Conservation (phyloP, 2,329 filamentous ascomycete species). For the Diplodia mutila region DNA sequence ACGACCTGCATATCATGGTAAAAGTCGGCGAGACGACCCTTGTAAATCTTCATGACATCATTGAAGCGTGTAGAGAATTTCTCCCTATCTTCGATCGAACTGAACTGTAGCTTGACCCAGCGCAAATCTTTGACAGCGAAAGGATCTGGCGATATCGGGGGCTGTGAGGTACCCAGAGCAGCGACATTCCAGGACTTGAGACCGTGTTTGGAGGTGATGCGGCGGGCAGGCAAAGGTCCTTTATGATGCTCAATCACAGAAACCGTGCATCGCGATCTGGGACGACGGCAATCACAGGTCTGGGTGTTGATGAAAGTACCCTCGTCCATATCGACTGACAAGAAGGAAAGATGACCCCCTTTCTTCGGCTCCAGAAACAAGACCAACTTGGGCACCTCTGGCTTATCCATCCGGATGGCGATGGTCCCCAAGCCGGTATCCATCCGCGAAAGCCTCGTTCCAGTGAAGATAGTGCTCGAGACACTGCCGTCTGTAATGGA, state of each 20-base stretch:
- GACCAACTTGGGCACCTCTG: constrained; percentile 26
- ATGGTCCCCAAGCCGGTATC: constrained; percentile 21
- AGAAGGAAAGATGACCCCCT: constrained; percentile 27
- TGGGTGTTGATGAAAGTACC: constrained; percentile 27
- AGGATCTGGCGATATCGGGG: constrained; percentile 13
- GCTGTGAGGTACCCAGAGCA: constrained; percentile 24
- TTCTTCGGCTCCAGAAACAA: constrained; percentile 28
- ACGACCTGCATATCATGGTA: constrained; percentile 21
- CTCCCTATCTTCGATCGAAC: constrained; percentile 24
- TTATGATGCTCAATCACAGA: constrained; percentile 27
- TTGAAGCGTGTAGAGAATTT: constrained; percentile 27
- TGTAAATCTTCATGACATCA: constrained; percentile 25
- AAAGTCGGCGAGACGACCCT: constrained; percentile 26
- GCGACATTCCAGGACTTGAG: constrained; percentile 30
- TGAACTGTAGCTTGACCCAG: constrained; percentile 27
- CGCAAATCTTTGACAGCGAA: constrained; percentile 1
- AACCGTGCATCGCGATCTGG: constrained; percentile 23
- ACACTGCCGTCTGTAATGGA: constrained; percentile 5
- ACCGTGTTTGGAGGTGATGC: constrained; percentile 25
- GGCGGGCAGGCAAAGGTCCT: constrained; percentile 27
- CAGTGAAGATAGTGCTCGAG: constrained; percentile 26
- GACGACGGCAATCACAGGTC: constrained; percentile 27
- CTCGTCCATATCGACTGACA: constrained; percentile 28
- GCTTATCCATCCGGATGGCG: constrained; percentile 25
- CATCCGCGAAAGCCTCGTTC: constrained; percentile 23